Conservation (phyloP, 2,329 filamentous ascomycete genomes). For the Coniochaeta sp. region DNA sequence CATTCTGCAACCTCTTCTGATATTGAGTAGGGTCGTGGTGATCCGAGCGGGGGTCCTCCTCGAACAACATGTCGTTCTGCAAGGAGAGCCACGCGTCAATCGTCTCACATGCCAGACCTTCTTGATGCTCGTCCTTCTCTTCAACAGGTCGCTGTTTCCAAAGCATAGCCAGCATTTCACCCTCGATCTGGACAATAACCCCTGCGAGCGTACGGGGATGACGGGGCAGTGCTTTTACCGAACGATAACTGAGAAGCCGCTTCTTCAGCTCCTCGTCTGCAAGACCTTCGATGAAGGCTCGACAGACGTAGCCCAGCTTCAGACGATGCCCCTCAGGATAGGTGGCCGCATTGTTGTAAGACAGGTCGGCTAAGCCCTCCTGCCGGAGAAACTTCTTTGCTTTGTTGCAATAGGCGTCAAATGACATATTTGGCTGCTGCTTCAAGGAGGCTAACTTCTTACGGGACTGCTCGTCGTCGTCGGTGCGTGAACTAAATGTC, state of each 20-base stretch:
- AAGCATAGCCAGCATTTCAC: constrained; percentile 42
- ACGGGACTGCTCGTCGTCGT: no score
- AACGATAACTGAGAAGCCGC: constrained; percentile 39
- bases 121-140: constrained; percentile 26
- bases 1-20: constrained; percentile 44
- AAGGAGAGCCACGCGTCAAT: constrained; percentile 40
- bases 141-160: constrained; percentile 32
- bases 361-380: constrained; percentile 43
- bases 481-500: no score
- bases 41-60: constrained; percentile 26
- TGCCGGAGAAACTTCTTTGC: constrained; percentile 44
- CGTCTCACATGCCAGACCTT: constrained; percentile 26
- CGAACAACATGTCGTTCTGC: no score
- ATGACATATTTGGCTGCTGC: constrained; percentile 8
- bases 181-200: constrained; percentile 47
- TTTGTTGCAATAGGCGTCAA: constrained; percentile 38
- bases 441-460: constrained; percentile 9
- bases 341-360: constrained; percentile 34
- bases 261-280: constrained; percentile 35
- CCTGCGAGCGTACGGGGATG: constrained; percentile 21
- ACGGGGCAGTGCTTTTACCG: constrained; percentile 27
- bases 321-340: constrained; percentile 37
- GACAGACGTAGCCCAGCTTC: constrained; percentile 43
- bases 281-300: constrained; percentile 49
- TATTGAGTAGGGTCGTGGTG: constrained; percentile 21